Evolutionary conservation across 129 eudicot genomes (phyloP), one percentile per base, ranked within the genome.

Genomic region (Heracleum sosnowskyi): DNA sequence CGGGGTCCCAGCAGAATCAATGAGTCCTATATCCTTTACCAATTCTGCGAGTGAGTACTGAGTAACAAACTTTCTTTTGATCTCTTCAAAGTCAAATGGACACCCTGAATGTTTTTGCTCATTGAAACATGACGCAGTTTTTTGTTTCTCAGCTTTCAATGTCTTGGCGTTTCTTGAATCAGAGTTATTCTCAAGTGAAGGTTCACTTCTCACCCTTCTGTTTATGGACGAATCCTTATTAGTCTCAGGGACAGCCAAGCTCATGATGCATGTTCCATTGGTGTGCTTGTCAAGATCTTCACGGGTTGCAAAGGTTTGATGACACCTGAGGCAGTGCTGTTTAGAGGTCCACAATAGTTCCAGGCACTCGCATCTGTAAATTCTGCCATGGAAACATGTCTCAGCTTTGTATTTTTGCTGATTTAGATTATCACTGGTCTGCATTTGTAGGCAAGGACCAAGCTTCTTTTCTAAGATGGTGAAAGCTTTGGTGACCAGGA

Each of bases 281-380:
- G 68, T 83, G 86, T 86, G 97, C 64, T 73, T 75, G 34, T 77
- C 80, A 28, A 84, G 77, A 77, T 92, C 96, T 79, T 89, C 90
- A 29, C 4, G 53, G n/a, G 85, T 83, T 24, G 51, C 68, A 84
- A 89, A 92, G 6, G 88, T 92, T 68, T 57, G 81, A 74, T 96
- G 99, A 80, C 99, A 96, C 28, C 87, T 76, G 28, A 73, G 20
- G 84, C 99, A 96, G 80, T 96, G 99, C 71, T 71, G 84, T 80
- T 88, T 85, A 76, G 89, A 86, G 18, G 85, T 78, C 86, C 92
- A 89, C 76, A 83, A 69, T 20, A 87, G 90, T 82, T 96, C 97
- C 76, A 96, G 84, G 84, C 97, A 96, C 69, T 87, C 84, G 76
- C 97, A 96, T 76, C 97, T 80, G 68, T 80, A 64, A 74, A 90